Conservation (phyloP, 257 asterid species). For the Gynochthodes officinalis region DNA sequence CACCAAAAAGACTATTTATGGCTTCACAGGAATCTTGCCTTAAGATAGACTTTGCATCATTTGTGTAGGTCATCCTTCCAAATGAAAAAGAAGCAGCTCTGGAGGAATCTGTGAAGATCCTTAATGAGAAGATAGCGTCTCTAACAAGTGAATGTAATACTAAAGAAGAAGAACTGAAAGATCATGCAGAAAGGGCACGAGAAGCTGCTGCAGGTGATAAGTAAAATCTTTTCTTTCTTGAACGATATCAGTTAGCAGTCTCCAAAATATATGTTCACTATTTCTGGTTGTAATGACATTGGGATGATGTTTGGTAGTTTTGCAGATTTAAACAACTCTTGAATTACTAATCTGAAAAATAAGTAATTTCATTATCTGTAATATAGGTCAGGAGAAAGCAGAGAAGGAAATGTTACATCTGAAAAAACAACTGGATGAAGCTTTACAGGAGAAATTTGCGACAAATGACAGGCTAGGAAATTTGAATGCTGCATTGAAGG, state of each 20-base stretch:
- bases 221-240: not conserved
- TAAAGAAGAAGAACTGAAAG: conserved; percentile 48
- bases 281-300: not conserved
- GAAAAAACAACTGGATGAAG: conserved; percentile 47
- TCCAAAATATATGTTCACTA: not conserved
- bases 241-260: not conserved
- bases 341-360: not conserved
- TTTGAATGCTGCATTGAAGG: conserved; percentile 60
- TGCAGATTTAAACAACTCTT: too few species aligned
- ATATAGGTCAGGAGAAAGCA: conserved; percentile 55
- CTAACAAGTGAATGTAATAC: conserved; percentile 50
- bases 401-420: conserved; percentile 45
- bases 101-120: conserved; percentile 44
- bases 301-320: not conserved
- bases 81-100: conserved; percentile 54
- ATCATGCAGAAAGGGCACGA: conserved; percentile 36
- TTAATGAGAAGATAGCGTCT: conserved; percentile 58
- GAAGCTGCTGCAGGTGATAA: conserved; percentile 56
- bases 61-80: conserved; percentile 16
- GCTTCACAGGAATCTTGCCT: not conserved
- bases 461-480: conserved; percentile 50
- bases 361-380: not conserved
- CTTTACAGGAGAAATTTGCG: conserved; percentile 31
- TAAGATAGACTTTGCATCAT: not conserved
- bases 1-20: not conserved